Conservation (phyloP, 2,329 filamentous ascomycete genomes). For the Fusarium caatingaense region DNA sequence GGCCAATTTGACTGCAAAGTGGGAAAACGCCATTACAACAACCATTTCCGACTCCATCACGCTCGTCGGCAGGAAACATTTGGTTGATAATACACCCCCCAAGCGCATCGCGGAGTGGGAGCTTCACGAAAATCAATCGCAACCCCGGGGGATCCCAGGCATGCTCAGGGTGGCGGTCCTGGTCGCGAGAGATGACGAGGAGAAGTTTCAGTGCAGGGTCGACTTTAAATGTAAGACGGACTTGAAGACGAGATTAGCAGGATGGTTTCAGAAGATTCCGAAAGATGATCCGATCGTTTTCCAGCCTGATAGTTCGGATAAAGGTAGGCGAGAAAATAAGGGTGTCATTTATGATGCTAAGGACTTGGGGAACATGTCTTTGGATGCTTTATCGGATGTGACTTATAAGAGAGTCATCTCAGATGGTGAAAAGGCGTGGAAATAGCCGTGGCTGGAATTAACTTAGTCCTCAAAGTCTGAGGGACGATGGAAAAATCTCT, state of each 20-base stretch:
- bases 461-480: no score
- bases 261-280: not conserved
- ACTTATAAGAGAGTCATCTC: not conserved
- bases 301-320: not conserved
- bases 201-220: not conserved
- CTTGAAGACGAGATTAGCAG: not conserved
- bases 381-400: not conserved
- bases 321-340: not conserved
- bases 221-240: not conserved
- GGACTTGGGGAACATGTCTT: not conserved
- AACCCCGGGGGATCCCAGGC: not conserved
- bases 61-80: not conserved
- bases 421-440: not conserved
- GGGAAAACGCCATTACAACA: not conserved
- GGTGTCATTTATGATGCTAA: not conserved
- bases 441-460: fast-evolving
- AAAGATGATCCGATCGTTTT: not conserved
- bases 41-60: not conserved
- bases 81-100: not conserved
- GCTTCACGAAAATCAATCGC: not conserved
- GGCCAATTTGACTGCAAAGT: not conserved
- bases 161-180: not conserved
- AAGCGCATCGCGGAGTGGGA: not conserved
- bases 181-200: not conserved
- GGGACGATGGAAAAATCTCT: fast-evolving